phyloP scores from a whole-genome alignment of 2,329 filamentous ascomycete genomes.

The Malbranchea cinnamomea region DNA sequence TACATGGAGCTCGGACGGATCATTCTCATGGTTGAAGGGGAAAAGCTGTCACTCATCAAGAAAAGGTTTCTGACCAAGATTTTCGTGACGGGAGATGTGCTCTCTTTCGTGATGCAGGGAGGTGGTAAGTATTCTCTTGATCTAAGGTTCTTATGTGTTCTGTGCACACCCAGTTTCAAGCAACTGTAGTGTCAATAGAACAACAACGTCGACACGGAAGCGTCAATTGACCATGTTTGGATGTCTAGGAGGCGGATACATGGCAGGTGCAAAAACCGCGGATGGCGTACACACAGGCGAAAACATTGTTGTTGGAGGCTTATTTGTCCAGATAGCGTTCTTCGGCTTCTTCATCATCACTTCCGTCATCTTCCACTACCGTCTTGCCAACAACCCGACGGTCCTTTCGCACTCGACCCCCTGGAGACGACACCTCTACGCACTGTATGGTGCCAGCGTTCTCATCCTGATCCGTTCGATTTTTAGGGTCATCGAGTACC shows the following conservation, averaged over 20 bases:
- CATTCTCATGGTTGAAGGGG: constrained; percentile 25
- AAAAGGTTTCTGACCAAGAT: constrained; percentile 31
- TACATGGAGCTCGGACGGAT: constrained; percentile 34
- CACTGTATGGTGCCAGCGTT: constrained; percentile 10
- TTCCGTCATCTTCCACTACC: constrained; percentile 32
- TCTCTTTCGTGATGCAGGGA: constrained; percentile 32
- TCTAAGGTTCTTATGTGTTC: background rate
- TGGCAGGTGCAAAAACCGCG: background rate
- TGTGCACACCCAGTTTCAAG: background rate
- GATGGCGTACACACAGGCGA: constrained; percentile 3
- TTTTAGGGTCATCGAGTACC: constrained; percentile 14
- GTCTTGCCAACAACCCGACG: constrained; percentile 19
- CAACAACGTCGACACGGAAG: background rate
- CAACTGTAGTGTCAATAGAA: too few species aligned
- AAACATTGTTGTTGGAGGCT: constrained; percentile 36
- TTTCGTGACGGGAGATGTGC: constrained; percentile 32
- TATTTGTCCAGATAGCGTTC: constrained; percentile 40
- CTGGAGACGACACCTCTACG: constrained; percentile 21
- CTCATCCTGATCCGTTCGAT: constrained; percentile 13
- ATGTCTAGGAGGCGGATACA: constrained; percentile 2
- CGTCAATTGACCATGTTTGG: background rate
- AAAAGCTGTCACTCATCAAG: constrained; percentile 27
- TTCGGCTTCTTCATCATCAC: constrained; percentile 39
- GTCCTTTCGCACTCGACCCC: constrained; percentile 6
- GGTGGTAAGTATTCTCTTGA: constrained; percentile 2